Base-by-base conservation (phyloP, 345 rosid genomes). In the Brassica juncea region DNA sequence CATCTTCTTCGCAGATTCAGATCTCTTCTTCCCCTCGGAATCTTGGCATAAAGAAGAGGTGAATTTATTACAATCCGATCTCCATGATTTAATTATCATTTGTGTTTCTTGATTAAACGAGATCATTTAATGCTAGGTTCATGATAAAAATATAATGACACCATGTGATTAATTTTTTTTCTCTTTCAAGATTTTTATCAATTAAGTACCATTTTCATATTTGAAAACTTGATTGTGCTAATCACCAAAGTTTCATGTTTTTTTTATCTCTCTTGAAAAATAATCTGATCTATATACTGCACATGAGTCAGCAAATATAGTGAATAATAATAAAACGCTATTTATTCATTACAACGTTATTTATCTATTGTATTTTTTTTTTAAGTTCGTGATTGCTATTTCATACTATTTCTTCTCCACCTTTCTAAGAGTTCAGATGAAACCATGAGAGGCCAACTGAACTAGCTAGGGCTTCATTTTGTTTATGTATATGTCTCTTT, bases 1-100 rank as follows among this genome's bases (percentile, higher is more conserved):
- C 80, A 39, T 65, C 83, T 7, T 57, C 88, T 11, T 85, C 84
- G 34, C 86, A 80, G 34, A 72, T 85, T 77, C 99, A 91, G 97
- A 91, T 95, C 97, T 85, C 97, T 76, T 19, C 21, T 76, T 86
- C 98, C 57, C 94, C 98, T 30, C 82, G 87, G 84, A 94, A 89
- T 88, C 88, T 92, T 80, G 97, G 94, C 30, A 87, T 91, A 79
- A 94, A 91, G 87, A 90, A 92, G 82, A 90, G 99, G 99, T 92
- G 30, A 31, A 42, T 73, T 67, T 47, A 54, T 68, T 69, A 75
- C 1, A 52, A 47, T 68, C 54, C 31, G 66, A 68, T 74, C 66
- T 37, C 8, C 9, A 3, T n/a, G 71, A 63, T 70, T 74, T 70
- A 30, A 21, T 69, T 61, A 75, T 81, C 35, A 75, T 59, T 77